Evolutionary conservation across 2,329 filamentous ascomycete species (phyloP).

Genomic region (Claviceps spartinae): DNA sequence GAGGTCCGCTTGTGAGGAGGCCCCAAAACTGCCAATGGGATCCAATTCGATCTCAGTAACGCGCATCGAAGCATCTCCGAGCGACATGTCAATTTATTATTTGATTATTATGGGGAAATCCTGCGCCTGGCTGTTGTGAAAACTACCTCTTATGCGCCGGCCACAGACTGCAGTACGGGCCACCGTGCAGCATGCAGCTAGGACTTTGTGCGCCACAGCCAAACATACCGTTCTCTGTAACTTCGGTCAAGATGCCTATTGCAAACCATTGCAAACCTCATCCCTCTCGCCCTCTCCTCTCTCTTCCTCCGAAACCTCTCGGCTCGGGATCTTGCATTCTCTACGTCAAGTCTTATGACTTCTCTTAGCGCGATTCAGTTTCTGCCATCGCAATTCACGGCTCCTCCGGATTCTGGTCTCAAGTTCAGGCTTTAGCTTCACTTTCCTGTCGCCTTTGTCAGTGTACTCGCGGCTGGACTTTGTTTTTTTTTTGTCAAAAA

Average conservation of each 20-base stretch:
- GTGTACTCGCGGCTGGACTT: not conserved
- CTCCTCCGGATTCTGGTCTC: not conserved
- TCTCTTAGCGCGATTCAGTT: not conserved
- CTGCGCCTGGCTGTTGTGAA: not conserved
- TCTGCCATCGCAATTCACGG: not conserved
- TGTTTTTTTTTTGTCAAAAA: not conserved
- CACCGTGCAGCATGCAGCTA: slow-evolving; percentile 2
- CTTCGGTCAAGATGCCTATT: not conserved
- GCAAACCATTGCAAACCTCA: not conserved
- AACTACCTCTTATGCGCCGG: not conserved
- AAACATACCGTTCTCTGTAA: not conserved
- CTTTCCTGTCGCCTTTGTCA: not conserved
- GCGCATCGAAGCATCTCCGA: not conserved
- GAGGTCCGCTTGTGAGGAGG: not conserved
- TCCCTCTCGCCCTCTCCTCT: not conserved
- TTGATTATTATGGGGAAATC: not conserved
- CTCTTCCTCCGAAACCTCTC: not conserved
- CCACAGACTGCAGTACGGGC: not conserved
- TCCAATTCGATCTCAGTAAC: not conserved
- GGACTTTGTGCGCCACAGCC: slow-evolving; percentile 1
- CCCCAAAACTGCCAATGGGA: not conserved
- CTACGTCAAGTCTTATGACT: not conserved
- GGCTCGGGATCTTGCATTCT: not conserved
- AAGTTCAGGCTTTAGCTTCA: not conserved
- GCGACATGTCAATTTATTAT: not conserved